Conservation (phyloP, 257 asterid species). For the Plantago elongata region DNA sequence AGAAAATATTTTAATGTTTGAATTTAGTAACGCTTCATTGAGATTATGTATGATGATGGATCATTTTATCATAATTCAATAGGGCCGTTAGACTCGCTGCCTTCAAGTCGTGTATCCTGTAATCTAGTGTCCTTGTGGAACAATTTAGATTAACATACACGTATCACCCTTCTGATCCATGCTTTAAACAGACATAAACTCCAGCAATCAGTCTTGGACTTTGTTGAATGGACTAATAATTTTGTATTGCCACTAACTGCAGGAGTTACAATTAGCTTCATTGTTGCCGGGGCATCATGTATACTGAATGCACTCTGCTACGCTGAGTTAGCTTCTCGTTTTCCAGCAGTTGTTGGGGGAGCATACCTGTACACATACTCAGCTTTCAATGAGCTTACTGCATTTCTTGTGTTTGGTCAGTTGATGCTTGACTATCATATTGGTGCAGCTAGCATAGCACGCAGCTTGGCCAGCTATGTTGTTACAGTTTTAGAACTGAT, state of each 20-base stretch:
- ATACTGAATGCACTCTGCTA: constrained; percentile 88
- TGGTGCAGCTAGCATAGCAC: constrained; percentile 98
- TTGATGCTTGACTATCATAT: constrained; percentile 95
- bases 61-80: too few relatives aligned
- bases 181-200: too few relatives aligned
- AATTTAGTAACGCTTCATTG: too few relatives aligned
- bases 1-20: too few relatives aligned
- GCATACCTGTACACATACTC: constrained; percentile 86
- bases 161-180: too few relatives aligned
- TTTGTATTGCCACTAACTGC: constrained; percentile 25
- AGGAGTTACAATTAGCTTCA: constrained; percentile 90
- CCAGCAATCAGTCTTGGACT: too few relatives aligned
- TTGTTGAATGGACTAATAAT: constrained; percentile 10
- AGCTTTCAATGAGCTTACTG: constrained; percentile 94
- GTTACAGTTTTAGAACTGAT: constrained; percentile 69
- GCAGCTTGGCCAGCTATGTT: constrained; percentile 87
- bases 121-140: too few relatives aligned
- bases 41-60: too few relatives aligned
- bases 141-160: too few relatives aligned
- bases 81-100: too few relatives aligned
- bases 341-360: constrained; percentile 99
- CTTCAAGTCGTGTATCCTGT: too few relatives aligned
- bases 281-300: constrained; percentile 83
- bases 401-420: constrained; percentile 86
- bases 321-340: constrained; percentile 89